Conservation (phyloP, 768 basidiomycete species). For the Sporobolomyces phaffii region DNA sequence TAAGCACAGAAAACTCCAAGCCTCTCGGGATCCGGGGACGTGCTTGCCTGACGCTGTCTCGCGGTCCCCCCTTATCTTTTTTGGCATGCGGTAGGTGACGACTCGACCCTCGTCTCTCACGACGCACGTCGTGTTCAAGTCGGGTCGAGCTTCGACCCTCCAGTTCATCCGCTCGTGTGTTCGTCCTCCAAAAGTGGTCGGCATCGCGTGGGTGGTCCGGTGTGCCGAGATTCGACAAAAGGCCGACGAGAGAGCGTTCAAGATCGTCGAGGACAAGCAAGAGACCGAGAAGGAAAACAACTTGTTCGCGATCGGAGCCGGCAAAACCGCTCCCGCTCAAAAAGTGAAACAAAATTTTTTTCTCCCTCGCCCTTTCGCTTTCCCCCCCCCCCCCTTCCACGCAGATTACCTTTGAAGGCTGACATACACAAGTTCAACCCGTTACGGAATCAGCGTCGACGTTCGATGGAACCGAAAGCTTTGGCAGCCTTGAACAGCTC, state of each 20-base stretch:
- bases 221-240: slow-evolving; percentile 64
- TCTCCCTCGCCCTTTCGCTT: not conserved
- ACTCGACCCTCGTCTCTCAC: slow-evolving; percentile 54
- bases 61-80: not conserved
- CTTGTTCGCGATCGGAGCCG: slow-evolving; percentile 6
- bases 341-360: not conserved
- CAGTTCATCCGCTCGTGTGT: slow-evolving; percentile 56
- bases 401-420: too few relatives aligned
- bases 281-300: slow-evolving; percentile 26
- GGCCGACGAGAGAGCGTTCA: slow-evolving; percentile 57
- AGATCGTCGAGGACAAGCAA: slow-evolving; percentile 18
- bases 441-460: slow-evolving; percentile 28
- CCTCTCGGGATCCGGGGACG: too few relatives aligned
- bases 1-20: too few relatives aligned
- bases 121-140: slow-evolving; percentile 81
- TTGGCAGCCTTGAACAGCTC: slow-evolving; percentile 20
- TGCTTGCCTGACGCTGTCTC: not conserved
- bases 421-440: too few relatives aligned
- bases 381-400: not conserved
- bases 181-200: slow-evolving; percentile 54
- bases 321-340: slow-evolving; percentile 7
- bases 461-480: slow-evolving; percentile 38
- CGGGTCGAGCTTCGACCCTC: slow-evolving; percentile 68
- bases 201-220: slow-evolving; percentile 83
- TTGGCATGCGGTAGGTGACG: slow-evolving; percentile 58